phyloP scores from a whole-genome alignment of 768 basidiomycete genomes.

The Leccinellum luteum region DNA sequence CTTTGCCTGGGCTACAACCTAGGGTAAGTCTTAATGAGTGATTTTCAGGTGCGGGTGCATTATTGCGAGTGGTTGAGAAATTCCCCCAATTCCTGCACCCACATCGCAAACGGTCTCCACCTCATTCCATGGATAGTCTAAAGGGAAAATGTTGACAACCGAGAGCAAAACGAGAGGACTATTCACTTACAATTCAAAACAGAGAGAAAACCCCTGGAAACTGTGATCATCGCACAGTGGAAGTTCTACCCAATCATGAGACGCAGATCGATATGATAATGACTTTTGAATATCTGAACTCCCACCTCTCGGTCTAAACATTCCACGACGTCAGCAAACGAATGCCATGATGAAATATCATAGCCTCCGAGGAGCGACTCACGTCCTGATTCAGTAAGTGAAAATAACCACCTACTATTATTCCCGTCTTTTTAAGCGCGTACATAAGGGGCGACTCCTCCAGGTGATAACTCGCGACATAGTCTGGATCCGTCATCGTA shows the following conservation, averaged over 20 bases:
- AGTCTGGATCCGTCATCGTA: slow-evolving; percentile 23
- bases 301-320: slow-evolving; percentile 12
- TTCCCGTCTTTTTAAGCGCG: slow-evolving; percentile 14
- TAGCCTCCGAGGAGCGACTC: not conserved
- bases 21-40: not conserved
- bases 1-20: not conserved
- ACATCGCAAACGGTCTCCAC: not conserved
- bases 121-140: not conserved
- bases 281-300: slow-evolving; percentile 6
- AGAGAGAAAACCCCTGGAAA: slow-evolving; percentile 18
- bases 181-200: not conserved
- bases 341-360: not conserved
- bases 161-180: not conserved
- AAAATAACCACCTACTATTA: slow-evolving; percentile 17
- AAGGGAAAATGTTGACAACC: not conserved
- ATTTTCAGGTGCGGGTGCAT: not conserved
- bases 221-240: slow-evolving; percentile 23
- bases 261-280: not conserved
- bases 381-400: slow-evolving; percentile 23
- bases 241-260: slow-evolving; percentile 11
- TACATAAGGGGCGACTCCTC: slow-evolving; percentile 22
- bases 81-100: not conserved
- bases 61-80: not conserved
- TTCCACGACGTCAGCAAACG: not conserved
- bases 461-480: slow-evolving; percentile 21